Evolutionary conservation across 139 green algal genomes (phyloP).

Genomic region (Mesostigma viride): DNA sequence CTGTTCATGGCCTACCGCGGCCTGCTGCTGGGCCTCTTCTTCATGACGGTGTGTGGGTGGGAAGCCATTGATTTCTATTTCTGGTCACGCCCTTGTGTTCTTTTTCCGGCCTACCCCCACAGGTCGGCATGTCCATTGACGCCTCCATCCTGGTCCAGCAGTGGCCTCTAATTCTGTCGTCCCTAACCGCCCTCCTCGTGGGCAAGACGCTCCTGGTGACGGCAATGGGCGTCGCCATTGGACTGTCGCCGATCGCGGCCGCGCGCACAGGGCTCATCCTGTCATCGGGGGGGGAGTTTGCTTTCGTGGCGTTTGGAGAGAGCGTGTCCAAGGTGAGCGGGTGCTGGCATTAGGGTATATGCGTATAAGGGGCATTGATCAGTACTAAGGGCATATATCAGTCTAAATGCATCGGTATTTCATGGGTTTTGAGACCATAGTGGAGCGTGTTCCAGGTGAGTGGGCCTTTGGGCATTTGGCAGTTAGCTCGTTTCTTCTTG

Average conservation of each 20-base stretch:
- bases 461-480: no score
- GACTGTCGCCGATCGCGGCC: slow-evolving; percentile 56
- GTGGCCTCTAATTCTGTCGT: slow-evolving; percentile 56
- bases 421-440: no score
- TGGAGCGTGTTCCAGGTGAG: no score
- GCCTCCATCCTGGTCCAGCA: slow-evolving; percentile 49
- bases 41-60: slow-evolving; percentile 91
- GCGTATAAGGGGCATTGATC: no score
- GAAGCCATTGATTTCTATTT: no score
- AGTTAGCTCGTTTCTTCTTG: no score
- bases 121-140: slow-evolving; percentile 57
- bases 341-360: no score
- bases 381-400: no score
- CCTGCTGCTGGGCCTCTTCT: slow-evolving; percentile 97
- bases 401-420: no score
- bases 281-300: slow-evolving; percentile 94
- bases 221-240: slow-evolving; percentile 67
- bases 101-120: no score
- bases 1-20: slow-evolving; percentile 82
- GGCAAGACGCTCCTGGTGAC: slow-evolving; percentile 63
- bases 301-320: slow-evolving; percentile 93
- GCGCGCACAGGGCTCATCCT: slow-evolving; percentile 66
- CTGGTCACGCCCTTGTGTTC: no score
- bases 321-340: slow-evolving; percentile 39
- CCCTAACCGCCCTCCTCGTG: slow-evolving; percentile 41